Conservation (phyloP, 345 rosid species). For the Eutrema heterophyllum region DNA sequence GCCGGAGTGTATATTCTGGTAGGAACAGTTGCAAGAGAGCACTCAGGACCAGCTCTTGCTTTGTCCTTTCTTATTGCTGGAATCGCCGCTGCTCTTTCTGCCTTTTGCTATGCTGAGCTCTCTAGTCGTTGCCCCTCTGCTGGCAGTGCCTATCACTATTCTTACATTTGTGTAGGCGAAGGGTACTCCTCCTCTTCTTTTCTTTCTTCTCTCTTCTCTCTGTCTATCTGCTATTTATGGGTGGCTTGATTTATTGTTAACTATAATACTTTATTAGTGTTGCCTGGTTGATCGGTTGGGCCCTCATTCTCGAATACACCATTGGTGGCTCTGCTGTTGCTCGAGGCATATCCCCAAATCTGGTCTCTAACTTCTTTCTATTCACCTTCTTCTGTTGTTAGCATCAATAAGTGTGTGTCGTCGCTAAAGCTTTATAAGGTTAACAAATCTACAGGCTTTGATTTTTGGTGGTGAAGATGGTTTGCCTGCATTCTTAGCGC, state of each 20-base stretch:
- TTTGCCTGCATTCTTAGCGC: slow-evolving; percentile 70
- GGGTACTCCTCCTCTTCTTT: slow-evolving; percentile 39
- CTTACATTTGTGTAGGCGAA: slow-evolving; percentile 96
- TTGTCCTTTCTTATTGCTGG: slow-evolving; percentile 92
- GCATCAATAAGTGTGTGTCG: not conserved
- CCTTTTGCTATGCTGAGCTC: slow-evolving; percentile 97
- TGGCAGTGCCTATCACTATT: slow-evolving; percentile 98
- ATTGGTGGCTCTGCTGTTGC: slow-evolving; percentile 97
- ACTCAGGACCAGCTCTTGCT: slow-evolving; percentile 89
- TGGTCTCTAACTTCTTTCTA: slow-evolving; percentile 33
- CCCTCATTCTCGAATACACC: slow-evolving; percentile 84
- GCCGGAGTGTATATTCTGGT: slow-evolving; percentile 98
- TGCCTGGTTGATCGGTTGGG: slow-evolving; percentile 98
- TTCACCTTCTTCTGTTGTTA: not conserved
- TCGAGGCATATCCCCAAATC: slow-evolving; percentile 89
- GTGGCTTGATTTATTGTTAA: too few species aligned
- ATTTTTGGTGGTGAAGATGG: slow-evolving; percentile 83
- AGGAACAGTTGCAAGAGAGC: slow-evolving; percentile 98
- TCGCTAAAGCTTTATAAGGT: slow-evolving; percentile 1
- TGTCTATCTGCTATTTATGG: too few species aligned
- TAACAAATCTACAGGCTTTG: slow-evolving; percentile 48
- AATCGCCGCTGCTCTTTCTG: slow-evolving; percentile 89
- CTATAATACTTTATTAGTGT: too few species aligned
- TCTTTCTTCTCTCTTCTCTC: not conserved
- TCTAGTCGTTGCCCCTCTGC: slow-evolving; percentile 98